Evolutionary conservation across 495 filamentous ascomycete genomes (phyloP).

Genomic region (Penicillium arizonense): DNA sequence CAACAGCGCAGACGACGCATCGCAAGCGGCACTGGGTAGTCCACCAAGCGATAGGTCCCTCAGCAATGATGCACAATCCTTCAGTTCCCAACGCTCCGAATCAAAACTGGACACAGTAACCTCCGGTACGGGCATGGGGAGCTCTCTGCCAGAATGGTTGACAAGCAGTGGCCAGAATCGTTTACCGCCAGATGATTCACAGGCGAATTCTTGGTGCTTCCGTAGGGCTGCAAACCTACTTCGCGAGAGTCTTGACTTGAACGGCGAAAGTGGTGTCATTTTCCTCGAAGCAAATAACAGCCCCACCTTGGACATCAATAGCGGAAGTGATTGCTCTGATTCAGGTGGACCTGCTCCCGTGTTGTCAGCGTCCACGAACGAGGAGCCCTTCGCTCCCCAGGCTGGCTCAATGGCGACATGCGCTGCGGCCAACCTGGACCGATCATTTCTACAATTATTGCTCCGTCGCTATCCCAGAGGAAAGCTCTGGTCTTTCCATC

Average conservation of each 20-base stretch:
- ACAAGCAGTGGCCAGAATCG: slow-evolving; percentile 31
- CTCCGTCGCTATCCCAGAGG: slow-evolving; percentile 61
- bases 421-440: slow-evolving; percentile 37
- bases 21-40: slow-evolving; percentile 18
- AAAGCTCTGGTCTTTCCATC: slow-evolving; percentile 65
- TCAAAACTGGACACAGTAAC: slow-evolving; percentile 23
- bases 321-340: slow-evolving; percentile 34
- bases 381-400: slow-evolving; percentile 39
- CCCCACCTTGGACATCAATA: slow-evolving; percentile 30
- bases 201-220: slow-evolving; percentile 48
- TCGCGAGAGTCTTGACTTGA: slow-evolving; percentile 54
- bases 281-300: slow-evolving; percentile 47
- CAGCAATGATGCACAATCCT: slow-evolving; percentile 32
- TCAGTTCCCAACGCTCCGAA: slow-evolving; percentile 28
- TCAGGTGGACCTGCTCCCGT: slow-evolving; percentile 32
- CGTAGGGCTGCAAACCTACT: slow-evolving; percentile 56
- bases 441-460: slow-evolving; percentile 47
- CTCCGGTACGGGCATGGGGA: slow-evolving; percentile 20
- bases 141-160: slow-evolving; percentile 41
- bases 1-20: slow-evolving; percentile 5
- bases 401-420: slow-evolving; percentile 30
- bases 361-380: slow-evolving; percentile 36
- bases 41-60: slow-evolving; percentile 11
- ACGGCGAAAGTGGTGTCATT: slow-evolving; percentile 49
- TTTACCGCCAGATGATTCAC: slow-evolving; percentile 36